Evolutionary conservation across 2,329 filamentous ascomycete species (phyloP), one percentile per base, ranked within the genome.

Genomic region (Paraphaeosphaeria minitans): DNA sequence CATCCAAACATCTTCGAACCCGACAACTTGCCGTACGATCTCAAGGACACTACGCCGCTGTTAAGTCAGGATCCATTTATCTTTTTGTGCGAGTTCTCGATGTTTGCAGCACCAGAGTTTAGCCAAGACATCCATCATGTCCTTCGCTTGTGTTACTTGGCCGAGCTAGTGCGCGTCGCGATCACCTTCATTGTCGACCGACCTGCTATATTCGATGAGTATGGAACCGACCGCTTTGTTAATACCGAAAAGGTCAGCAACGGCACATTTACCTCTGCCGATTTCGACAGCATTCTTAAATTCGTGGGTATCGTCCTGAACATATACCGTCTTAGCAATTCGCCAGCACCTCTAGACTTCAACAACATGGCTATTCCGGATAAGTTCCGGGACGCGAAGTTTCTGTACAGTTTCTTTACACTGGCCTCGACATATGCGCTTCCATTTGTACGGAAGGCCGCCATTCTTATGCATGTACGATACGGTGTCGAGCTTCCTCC

Each of bases 401-500:
- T 76, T 55, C 64, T 76, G 21, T 70, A 68, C 53, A 70, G 74
- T 61, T 73, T 80, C 9, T 69, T 78, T 8, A 72, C 69, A 14
- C 67, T 82, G 59, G 84, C 92, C 24, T 87, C 88, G 62, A 93
- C 89, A 69, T 99, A 98, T 71, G 92, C 93, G 4, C 82, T 97
- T n/a, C 84, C 87, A 0, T 99, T 97, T 79, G 81, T 99, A 41
- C 89, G 95, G 59, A 99, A 99, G 79, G 84, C 85, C 8, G 84
- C 88, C 46, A 85, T 99, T 49, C 85, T 98, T 39, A 85, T 98
- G 63, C 89, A 98, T 74, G 89, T 96, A 60, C 90, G 92, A 67
- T 93, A 91, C 71, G 94, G 94, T 19, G 87, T 98, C 52, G 91
- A 97, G 65, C 93, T 98, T 69, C 90, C 90, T 45, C 88, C 84